Evolutionary conservation across 106 monocot genomes (phyloP).

Genomic region (Posidonia australis): DNA sequence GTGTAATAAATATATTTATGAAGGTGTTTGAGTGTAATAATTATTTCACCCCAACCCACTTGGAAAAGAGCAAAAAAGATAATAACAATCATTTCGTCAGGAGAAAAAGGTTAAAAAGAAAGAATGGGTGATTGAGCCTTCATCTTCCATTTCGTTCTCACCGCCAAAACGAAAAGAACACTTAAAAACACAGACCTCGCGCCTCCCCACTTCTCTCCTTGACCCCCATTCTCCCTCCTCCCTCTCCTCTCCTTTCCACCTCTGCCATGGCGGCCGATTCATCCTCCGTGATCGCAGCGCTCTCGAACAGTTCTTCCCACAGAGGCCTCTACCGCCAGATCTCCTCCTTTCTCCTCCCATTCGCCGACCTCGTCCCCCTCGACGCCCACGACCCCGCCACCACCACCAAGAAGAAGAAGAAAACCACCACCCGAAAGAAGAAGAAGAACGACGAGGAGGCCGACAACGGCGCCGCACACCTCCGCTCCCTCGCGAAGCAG

Average conservation of each 20-base stretch:
- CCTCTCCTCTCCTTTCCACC: neutral
- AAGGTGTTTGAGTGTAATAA: too few relatives aligned
- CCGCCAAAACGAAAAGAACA: neutral
- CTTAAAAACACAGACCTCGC: neutral
- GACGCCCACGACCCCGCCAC: constrained; percentile 14
- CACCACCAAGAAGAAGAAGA: too few relatives aligned
- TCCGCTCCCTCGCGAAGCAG: constrained; percentile 50
- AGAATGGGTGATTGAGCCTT: too few relatives aligned
- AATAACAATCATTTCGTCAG: neutral
- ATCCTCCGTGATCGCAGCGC: constrained; percentile 7
- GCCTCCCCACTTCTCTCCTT: neutral
- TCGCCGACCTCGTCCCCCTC: constrained; percentile 20
- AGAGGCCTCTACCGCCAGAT: constrained; percentile 21
- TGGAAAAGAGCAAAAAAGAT: too few relatives aligned
- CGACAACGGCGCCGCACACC: neutral
- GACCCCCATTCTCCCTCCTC: neutral
- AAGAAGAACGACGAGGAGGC: constrained; percentile 7
- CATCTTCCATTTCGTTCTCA: neutral
- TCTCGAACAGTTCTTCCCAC: constrained; percentile 13
- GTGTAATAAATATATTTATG: too few relatives aligned
- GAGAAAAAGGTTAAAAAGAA: too few relatives aligned
- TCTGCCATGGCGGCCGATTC: neutral
- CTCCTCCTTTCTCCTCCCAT: constrained; percentile 32
- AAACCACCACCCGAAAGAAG: constrained; percentile 3
- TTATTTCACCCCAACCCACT: too few relatives aligned